phyloP scores from a whole-genome alignment of 805 yeast genomes.

The Metschnikowia gruessii region DNA sequence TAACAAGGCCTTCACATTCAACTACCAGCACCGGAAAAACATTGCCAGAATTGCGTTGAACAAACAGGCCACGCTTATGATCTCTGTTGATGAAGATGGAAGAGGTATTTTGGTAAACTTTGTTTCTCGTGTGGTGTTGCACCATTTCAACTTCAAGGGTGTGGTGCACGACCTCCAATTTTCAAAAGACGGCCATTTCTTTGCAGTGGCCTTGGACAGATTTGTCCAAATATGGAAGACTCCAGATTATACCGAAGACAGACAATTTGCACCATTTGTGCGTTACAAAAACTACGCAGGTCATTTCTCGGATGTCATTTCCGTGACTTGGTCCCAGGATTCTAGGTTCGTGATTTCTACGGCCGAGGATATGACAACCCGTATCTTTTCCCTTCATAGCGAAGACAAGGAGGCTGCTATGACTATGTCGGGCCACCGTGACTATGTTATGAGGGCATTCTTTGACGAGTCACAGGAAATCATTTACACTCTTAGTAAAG shows the following conservation, averaged over 20 bases:
- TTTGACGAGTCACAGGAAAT: conserved; percentile 85
- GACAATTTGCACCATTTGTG: conserved; percentile 95
- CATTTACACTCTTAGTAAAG: conserved; percentile 88
- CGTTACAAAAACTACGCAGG: conserved; percentile 90
- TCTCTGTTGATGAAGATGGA: conserved; percentile 88
- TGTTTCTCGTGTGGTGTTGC: conserved; percentile 76
- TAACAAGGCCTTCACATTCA: conserved; percentile 83
- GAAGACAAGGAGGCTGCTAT: conserved; percentile 71
- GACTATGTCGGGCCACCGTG: conserved; percentile 90
- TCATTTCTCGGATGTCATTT: conserved; percentile 77
- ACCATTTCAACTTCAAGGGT: conserved; percentile 91
- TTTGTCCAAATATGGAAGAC: conserved; percentile 93
- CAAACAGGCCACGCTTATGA: conserved; percentile 70
- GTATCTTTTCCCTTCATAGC: conserved; percentile 72
- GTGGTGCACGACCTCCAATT: conserved; percentile 71
- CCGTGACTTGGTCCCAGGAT: conserved; percentile 86
- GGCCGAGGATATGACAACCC: conserved; percentile 85
- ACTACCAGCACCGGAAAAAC: conserved; percentile 89
- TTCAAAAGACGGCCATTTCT: conserved; percentile 82
- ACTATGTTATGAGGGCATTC: conserved; percentile 81
- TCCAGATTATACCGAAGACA: conserved; percentile 73
- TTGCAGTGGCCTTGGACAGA: conserved; percentile 82
- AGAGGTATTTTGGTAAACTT: conserved; percentile 90
- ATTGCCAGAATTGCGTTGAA: conserved; percentile 78
- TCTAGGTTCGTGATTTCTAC: conserved; percentile 84